phyloP scores from a whole-genome alignment of 2,329 filamentous ascomycete genomes.

The Fusarium sp. region DNA sequence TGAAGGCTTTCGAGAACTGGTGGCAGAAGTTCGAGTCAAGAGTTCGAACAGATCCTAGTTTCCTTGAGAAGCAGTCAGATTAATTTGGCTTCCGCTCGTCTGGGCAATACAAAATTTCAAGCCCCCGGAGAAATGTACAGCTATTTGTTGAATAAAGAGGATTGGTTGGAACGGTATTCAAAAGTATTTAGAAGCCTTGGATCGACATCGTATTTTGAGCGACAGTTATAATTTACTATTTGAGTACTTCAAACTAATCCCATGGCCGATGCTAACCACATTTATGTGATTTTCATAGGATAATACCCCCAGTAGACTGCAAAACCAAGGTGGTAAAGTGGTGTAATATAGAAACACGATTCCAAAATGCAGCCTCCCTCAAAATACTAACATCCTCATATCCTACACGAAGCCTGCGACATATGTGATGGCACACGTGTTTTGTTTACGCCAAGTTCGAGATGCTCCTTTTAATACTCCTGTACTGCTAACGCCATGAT shows the following conservation, averaged over 20 bases:
- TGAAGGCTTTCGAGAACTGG: conserved; percentile 97
- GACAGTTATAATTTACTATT: conserved; percentile 20
- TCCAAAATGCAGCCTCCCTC: conserved; percentile 1
- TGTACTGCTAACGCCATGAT: conserved; percentile 28
- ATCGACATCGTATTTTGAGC: conserved; percentile 16
- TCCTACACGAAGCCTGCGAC: conserved; percentile 25
- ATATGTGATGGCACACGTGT: conserved; percentile 26
- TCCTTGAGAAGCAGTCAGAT: conserved; percentile 76
- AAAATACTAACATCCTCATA: conserved; percentile 2
- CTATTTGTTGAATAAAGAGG: background rate
- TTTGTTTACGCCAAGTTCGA: conserved; percentile 32
- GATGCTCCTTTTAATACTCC: conserved; percentile 6
- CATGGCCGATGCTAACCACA: background rate
- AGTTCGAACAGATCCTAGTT: conserved; percentile 86
- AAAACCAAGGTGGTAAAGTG: background rate
- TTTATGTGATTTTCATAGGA: background rate
- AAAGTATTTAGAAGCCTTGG: background rate
- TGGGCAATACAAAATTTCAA: too few relatives aligned
- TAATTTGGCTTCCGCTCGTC: conserved; percentile 4
- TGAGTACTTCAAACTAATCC: conserved; percentile 4
- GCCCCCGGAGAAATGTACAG: background rate
- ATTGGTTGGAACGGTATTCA: background rate
- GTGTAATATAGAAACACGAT: conserved; percentile 13
- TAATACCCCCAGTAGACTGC: background rate
- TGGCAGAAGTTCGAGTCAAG: conserved; percentile 95